Evolutionary conservation across 768 basidiomycete species (phyloP).

Genomic region (Trametes maxima): DNA sequence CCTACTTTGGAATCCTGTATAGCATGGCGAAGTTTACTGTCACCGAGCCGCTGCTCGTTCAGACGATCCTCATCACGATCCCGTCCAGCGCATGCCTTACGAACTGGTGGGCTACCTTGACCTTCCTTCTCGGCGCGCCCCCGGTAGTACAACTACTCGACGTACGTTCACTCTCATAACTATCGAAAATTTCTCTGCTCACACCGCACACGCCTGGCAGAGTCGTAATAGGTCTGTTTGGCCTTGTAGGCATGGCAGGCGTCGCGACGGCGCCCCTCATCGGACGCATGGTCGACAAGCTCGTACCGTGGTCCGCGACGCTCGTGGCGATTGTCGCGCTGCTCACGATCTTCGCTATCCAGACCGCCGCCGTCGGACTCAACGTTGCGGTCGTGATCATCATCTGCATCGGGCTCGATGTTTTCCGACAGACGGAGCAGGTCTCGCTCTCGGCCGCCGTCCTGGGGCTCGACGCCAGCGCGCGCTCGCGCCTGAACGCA

Average conservation of each 20-base stretch:
- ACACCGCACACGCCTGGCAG: slow-evolving; percentile 37
- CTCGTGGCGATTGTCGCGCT: slow-evolving; percentile 54
- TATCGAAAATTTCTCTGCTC: slow-evolving; percentile 5
- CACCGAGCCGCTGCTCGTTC: slow-evolving; percentile 79
- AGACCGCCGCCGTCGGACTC: slow-evolving; percentile 69
- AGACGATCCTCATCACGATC: slow-evolving; percentile 63
- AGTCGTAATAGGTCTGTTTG: slow-evolving; percentile 51
- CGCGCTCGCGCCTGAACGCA: slow-evolving; percentile 68
- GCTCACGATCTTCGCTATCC: slow-evolving; percentile 60
- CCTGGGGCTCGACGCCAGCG: slow-evolving; percentile 26
- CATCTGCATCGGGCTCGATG: slow-evolving; percentile 69
- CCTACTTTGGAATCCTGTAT: slow-evolving; percentile 68
- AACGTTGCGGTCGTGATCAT: slow-evolving; percentile 72
- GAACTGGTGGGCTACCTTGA: slow-evolving; percentile 57
- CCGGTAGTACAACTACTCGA: slow-evolving; percentile 80
- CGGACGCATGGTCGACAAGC: slow-evolving; percentile 66
- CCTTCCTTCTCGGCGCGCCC: slow-evolving; percentile 77
- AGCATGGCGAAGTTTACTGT: slow-evolving; percentile 78
- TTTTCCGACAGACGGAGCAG: slow-evolving; percentile 74
- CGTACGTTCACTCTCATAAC: slow-evolving; percentile 40
- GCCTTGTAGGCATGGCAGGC: slow-evolving; percentile 56
- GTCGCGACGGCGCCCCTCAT: slow-evolving; percentile 69
- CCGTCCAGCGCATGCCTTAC: slow-evolving; percentile 58
- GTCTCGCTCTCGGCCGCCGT: slow-evolving; percentile 65
- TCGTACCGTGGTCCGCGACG: slow-evolving; percentile 80